Evolutionary conservation across 2,329 filamentous ascomycete genomes (phyloP).

Genomic region (Davidsoniella eucalypti): DNA sequence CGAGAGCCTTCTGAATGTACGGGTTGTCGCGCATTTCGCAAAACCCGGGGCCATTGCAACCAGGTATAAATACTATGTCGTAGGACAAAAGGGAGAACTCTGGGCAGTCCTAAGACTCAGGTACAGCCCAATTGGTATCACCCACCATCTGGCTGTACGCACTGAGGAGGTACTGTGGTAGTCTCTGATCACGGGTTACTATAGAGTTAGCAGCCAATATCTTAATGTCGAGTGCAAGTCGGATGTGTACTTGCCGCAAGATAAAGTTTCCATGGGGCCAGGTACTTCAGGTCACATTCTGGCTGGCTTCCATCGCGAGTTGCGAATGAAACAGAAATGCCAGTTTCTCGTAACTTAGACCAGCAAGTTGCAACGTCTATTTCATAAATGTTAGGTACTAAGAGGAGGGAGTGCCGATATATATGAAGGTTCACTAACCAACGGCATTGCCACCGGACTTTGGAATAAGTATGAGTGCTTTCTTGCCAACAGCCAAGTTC

Average conservation of each 20-base stretch:
- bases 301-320: constrained; percentile 5
- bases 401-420: neutral
- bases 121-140: constrained; percentile 6
- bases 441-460: constrained; percentile 7
- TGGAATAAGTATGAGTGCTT: too few species aligned
- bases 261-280: constrained; percentile 8
- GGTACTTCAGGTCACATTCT: constrained; percentile 6
- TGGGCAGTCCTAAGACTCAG: constrained; percentile 1
- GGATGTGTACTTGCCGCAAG: constrained; percentile 1
- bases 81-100: constrained; percentile 9
- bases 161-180: constrained; percentile 7
- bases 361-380: constrained; percentile 9
- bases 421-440: neutral
- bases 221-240: neutral
- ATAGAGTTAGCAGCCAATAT: neutral
- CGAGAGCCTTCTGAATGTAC: constrained; percentile 1
- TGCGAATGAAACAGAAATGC: constrained; percentile 9
- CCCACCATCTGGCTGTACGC: constrained; percentile 6
- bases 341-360: constrained; percentile 6
- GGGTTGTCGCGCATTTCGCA: constrained; percentile 7
- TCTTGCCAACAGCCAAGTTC: too few species aligned
- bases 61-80: constrained; percentile 8
- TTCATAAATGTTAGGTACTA: neutral
- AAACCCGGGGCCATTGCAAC: constrained; percentile 5
- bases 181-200: neutral